These are phyloP conservation scores for Melocanna baccifera DNA, from an alignment of 176 grass and related monocot genomes.

Conservation along the genomic window DNA sequence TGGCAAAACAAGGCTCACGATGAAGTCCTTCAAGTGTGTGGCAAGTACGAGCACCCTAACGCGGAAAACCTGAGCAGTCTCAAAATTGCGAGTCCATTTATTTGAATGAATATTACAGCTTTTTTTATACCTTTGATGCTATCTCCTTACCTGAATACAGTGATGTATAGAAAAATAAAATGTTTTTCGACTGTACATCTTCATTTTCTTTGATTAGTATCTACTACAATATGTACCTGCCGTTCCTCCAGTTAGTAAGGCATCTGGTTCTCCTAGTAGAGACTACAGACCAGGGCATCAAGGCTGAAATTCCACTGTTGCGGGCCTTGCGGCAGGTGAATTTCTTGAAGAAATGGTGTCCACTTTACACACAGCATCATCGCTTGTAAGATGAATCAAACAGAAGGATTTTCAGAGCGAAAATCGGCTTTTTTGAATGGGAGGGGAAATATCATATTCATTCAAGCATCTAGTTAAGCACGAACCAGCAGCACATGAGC, in stretches of 20 bases:
- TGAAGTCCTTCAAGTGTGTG: conserved; percentile 62
- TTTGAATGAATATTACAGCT: neutral
- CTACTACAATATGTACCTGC: neutral
- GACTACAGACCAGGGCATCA: neutral
- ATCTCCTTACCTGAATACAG: neutral
- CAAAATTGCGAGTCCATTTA: conserved; percentile 57
- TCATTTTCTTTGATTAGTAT: too few relatives aligned
- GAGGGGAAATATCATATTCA: neutral
- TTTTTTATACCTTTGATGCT: neutral
- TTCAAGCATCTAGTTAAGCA: neutral
- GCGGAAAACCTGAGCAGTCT: conserved; percentile 52
- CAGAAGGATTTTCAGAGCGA: neutral
- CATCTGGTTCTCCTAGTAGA: neutral
- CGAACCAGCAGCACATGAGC: neutral
- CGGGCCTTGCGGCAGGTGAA: neutral
- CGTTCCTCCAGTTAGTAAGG: neutral
- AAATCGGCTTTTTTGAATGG: neutral
- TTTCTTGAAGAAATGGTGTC: neutral
- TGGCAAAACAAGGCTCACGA: conserved; percentile 72
- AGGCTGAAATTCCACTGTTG: neutral
- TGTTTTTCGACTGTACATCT: neutral
- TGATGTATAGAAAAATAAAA: neutral
- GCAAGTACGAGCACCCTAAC: conserved; percentile 37
- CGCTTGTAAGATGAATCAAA: neutral
- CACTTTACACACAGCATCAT: neutral